These are phyloP conservation scores for Lasiosphaeria hispida DNA, from an alignment of 495 filamentous ascomycete species.

Conservation along the genomic window DNA sequence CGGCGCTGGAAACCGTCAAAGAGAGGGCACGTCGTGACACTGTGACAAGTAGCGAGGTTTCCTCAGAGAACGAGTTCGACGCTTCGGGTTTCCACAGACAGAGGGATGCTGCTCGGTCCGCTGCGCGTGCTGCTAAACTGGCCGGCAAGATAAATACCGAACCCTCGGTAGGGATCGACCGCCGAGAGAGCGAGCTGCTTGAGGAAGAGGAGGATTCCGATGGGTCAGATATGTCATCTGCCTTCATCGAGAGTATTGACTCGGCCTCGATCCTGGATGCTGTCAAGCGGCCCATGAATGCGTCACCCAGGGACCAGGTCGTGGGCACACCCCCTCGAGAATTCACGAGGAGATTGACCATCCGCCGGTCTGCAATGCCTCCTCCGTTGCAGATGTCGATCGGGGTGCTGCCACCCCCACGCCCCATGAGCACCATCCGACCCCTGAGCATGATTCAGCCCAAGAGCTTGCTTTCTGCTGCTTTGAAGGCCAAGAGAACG, in stretches of 20 bases:
- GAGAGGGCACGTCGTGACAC: slow-evolving; percentile 78
- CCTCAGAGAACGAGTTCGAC: slow-evolving; percentile 84
- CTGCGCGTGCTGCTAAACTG: slow-evolving; percentile 33
- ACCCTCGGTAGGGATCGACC: slow-evolving; percentile 39
- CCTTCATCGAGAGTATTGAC: slow-evolving; percentile 54
- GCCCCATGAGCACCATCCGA: slow-evolving; percentile 78
- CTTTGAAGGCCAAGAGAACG: slow-evolving; percentile 72
- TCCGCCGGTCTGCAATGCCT: slow-evolving; percentile 42
- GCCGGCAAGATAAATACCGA: slow-evolving; percentile 46
- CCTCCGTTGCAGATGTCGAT: slow-evolving; percentile 56
- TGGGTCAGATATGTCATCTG: slow-evolving; percentile 52
- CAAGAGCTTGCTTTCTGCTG: slow-evolving; percentile 64
- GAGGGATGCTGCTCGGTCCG: slow-evolving; percentile 45
- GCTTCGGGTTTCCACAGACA: slow-evolving; percentile 60
- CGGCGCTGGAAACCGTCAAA: slow-evolving; percentile 70
- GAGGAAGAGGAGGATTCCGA: slow-evolving; percentile 59
- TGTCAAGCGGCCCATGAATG: slow-evolving; percentile 47
- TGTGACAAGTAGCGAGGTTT: slow-evolving; percentile 87
- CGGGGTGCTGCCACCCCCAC: slow-evolving; percentile 82
- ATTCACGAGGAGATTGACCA: slow-evolving; percentile 48
- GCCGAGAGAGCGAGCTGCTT: slow-evolving; percentile 54
- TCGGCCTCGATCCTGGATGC: slow-evolving; percentile 52
- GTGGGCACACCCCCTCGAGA: slow-evolving; percentile 55
- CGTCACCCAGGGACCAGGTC: slow-evolving; percentile 48
- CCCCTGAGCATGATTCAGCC: slow-evolving; percentile 84